Base-by-base conservation (phyloP, 148 eudicot genomes). In the Vaccinium vitisidaea region DNA sequence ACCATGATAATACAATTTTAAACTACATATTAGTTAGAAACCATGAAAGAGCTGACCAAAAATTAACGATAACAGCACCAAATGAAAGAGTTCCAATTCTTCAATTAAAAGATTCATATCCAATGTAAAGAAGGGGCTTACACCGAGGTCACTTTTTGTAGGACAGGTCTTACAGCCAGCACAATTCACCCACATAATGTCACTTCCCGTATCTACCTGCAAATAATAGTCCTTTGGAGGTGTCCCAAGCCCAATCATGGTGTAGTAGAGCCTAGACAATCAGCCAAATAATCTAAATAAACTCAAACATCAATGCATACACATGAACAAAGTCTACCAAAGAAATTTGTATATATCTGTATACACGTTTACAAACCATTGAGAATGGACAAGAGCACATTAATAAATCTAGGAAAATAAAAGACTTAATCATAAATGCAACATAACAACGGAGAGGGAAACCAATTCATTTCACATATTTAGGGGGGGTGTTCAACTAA, bases 171-270 rank as follows among this genome's bases (percentile, higher is more conserved):
- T 87, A 82, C 98, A 95, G 82, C 93, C 92, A 79, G 83, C 90
- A 81, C 98, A 94, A 52, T 93, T 95, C 65, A 95, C 93, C 98
- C 98, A 95, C 69, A 93, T 83, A 73, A 95, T 74, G 85, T 95
- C 96, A 87, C 98, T 95, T 91, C 98, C 98, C 15, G 98, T 95
- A 88, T 95, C 98, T 54, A 95, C 91, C 89, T 95, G 98, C 77
- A 95, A 91, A 55, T 95, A 90, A 78, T 88, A 94, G 46, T 93
- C 94, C 80, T 88, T 88, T 32, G 96, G 84, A 87, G 98, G 98
- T 80, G 88, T 87, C 80, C 98, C 98, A 67, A 95, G 84, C 77
- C 86, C 87, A 79, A 95, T 83, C 88, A 86, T 90, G 54, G 98
- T 91, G 82, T 71, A 95, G 88, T 93, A 95, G 46, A 95, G 92